Percentiles rank a stretch among this genome's conserved stretches.
Evolutionary conservation across 139 green algal genomes (phyloP).

Genomic region (Yamagishiella unicocca): DNA sequence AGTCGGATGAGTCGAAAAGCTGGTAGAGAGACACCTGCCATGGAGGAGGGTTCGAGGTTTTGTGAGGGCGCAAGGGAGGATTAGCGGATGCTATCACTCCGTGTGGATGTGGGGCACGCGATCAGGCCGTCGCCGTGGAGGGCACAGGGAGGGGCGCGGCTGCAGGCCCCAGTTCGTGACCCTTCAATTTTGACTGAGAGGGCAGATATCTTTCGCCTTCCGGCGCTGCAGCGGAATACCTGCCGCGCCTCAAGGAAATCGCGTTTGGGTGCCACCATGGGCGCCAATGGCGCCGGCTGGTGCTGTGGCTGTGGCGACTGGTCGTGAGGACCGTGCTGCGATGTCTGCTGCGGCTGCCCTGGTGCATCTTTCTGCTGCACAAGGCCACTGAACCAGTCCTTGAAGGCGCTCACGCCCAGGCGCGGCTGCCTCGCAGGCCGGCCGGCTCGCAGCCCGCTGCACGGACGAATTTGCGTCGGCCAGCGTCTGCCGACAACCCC

Average conservation of each 20-base stretch:
- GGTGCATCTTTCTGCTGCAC: background rate
- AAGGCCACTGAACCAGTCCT: slow-evolving; percentile 22
- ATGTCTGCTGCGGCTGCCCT: background rate
- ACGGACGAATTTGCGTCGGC: background rate
- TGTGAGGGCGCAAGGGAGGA: too few species aligned
- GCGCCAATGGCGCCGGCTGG: background rate
- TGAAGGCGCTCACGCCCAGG: slow-evolving; percentile 4
- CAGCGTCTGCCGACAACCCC: background rate
- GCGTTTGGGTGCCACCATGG: slow-evolving; percentile 19
- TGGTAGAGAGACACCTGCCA: slow-evolving; percentile 59
- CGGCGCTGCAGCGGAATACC: too few species aligned
- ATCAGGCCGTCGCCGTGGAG: too few species aligned
- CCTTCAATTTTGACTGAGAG: too few species aligned
- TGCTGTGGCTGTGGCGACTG: background rate
- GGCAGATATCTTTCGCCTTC: background rate
- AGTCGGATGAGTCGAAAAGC: slow-evolving; percentile 59
- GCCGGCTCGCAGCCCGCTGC: background rate
- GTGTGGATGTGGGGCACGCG: too few species aligned
- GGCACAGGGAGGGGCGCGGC: too few species aligned
- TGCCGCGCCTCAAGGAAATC: slow-evolving; percentile 53
- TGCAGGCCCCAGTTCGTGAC: too few species aligned
- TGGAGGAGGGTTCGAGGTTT: too few species aligned
- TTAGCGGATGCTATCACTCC: too few species aligned
- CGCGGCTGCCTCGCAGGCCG: slow-evolving; percentile 10
- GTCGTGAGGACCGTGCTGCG: background rate